Percentiles rank a stretch among this genome's conserved stretches.
Conservation (phyloP, 805 yeast species). For the Candida patagonica region DNA sequence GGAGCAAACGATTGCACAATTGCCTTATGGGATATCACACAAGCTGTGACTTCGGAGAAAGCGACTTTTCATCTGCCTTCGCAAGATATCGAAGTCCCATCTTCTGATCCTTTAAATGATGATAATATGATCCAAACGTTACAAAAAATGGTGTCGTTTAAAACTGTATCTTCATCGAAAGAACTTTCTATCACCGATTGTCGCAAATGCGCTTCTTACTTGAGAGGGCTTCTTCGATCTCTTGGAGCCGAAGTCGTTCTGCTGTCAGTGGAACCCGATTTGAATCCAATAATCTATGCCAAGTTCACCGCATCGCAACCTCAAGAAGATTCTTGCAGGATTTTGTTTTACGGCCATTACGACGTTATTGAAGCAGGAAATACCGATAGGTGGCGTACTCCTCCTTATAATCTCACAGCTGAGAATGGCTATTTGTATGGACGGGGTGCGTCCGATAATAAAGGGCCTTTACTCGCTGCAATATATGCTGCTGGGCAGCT, state of each 20-base stretch:
- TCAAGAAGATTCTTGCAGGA: slow-evolving; percentile 23
- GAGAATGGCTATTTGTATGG: slow-evolving; percentile 81
- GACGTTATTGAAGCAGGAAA: slow-evolving; percentile 81
- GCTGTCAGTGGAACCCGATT: slow-evolving; percentile 60
- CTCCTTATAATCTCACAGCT: slow-evolving; percentile 70
- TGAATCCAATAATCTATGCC: slow-evolving; percentile 78
- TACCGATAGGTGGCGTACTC: slow-evolving; percentile 57
- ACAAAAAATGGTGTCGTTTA: slow-evolving; percentile 52
- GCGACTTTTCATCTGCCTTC: slow-evolving; percentile 1
- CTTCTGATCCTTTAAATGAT: slow-evolving; percentile 32
- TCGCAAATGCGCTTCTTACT: slow-evolving; percentile 73
- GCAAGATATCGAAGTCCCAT: background rate
- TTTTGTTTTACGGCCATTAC: slow-evolving; percentile 92
- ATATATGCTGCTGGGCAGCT: slow-evolving; percentile 78
- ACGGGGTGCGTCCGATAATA: slow-evolving; percentile 90
- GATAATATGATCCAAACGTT: slow-evolving; percentile 59
- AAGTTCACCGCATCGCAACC: slow-evolving; percentile 35
- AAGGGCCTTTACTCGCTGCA: slow-evolving; percentile 86
- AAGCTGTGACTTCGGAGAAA: slow-evolving; percentile 1
- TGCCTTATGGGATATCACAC: slow-evolving; percentile 52
- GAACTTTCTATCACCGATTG: slow-evolving; percentile 66
- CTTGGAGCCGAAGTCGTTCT: slow-evolving; percentile 60
- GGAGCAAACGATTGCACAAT: slow-evolving; percentile 69
- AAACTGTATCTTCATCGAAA: slow-evolving; percentile 70
- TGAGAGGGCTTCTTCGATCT: slow-evolving; percentile 50